phyloP scores from a whole-genome alignment of 2,329 filamentous ascomycete species.

The Nemania serpens region DNA sequence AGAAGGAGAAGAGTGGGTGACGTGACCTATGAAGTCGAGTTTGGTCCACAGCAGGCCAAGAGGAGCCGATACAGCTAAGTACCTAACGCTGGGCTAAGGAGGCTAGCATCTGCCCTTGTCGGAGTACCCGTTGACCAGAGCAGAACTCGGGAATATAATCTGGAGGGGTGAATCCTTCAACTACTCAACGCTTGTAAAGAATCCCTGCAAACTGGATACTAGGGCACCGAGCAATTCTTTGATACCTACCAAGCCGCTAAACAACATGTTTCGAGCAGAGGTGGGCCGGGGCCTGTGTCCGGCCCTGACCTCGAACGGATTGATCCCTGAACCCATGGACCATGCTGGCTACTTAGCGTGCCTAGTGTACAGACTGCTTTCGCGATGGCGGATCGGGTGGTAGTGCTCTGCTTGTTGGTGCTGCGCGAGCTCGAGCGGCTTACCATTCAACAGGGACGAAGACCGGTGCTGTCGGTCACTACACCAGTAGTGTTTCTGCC shows the following conservation, averaged over 20 bases:
- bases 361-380: conserved; percentile 31
- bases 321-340: conserved; percentile 41
- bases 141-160: conserved; percentile 56
- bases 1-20: conserved; percentile 36
- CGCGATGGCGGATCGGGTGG: conserved; percentile 38
- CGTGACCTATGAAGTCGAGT: conserved; percentile 33
- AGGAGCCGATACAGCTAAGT: conserved; percentile 25
- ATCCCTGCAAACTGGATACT: conserved; percentile 46
- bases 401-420: conserved; percentile 25
- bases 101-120: conserved; percentile 26
- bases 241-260: conserved; percentile 40
- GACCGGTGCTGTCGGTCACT: conserved; percentile 21
- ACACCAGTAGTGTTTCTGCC: conserved; percentile 23
- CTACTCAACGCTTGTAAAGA: conserved; percentile 29
- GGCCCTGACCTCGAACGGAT: conserved; percentile 27
- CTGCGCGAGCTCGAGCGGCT: conserved; percentile 22
- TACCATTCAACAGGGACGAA: conserved; percentile 21
- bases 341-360: conserved; percentile 26
- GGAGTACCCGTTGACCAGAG: conserved; percentile 53
- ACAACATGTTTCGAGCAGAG: conserved; percentile 42
- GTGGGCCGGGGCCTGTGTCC: conserved; percentile 25
- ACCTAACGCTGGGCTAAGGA: conserved; percentile 23
- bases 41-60: conserved; percentile 35
- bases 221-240: conserved; percentile 38
- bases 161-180: conserved; percentile 46